Conservation (phyloP, 2,329 filamentous ascomycete genomes). For the Escovopsis sp. region DNA sequence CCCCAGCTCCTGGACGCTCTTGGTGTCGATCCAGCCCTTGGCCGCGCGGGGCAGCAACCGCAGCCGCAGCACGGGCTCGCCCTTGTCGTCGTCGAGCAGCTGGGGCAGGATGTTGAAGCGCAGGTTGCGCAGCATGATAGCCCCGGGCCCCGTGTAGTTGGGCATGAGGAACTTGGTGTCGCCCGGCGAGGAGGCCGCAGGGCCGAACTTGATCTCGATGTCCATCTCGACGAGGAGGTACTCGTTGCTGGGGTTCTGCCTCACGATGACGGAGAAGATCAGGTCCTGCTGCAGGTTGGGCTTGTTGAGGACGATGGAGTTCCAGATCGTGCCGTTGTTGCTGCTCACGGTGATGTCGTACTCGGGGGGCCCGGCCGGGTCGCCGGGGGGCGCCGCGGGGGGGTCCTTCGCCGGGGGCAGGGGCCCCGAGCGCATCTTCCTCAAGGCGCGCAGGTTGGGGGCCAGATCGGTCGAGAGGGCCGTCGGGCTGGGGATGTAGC, state of each 20-base stretch:
- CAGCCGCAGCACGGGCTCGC: background rate
- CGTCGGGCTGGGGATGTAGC: background rate
- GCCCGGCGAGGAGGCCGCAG: background rate
- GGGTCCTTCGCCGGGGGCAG: background rate
- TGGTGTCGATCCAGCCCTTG: constrained; percentile 2
- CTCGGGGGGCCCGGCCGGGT: background rate
- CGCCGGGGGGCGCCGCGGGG: background rate
- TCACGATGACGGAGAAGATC: constrained; percentile 4
- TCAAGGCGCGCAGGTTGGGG: background rate
- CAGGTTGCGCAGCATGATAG: constrained; percentile 7
- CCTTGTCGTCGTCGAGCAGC: background rate
- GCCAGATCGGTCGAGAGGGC: background rate
- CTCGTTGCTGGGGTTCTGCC: background rate
- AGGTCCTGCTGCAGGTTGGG: constrained; percentile 4
- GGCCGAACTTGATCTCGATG: constrained; percentile 3
- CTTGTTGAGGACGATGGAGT: background rate
- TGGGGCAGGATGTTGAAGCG: constrained; percentile 7
- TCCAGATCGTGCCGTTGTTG: background rate
- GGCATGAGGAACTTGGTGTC: constrained; percentile 1
- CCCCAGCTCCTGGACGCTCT: background rate
- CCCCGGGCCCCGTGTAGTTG: constrained; percentile 5
- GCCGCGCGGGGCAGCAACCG: constrained; percentile 3
- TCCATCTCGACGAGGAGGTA: constrained; percentile 4
- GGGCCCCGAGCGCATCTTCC: background rate
- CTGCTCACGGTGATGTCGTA: background rate